phyloP scores from a whole-genome alignment of 192 early-diverging fungal genomes.

The Podila epigama region DNA sequence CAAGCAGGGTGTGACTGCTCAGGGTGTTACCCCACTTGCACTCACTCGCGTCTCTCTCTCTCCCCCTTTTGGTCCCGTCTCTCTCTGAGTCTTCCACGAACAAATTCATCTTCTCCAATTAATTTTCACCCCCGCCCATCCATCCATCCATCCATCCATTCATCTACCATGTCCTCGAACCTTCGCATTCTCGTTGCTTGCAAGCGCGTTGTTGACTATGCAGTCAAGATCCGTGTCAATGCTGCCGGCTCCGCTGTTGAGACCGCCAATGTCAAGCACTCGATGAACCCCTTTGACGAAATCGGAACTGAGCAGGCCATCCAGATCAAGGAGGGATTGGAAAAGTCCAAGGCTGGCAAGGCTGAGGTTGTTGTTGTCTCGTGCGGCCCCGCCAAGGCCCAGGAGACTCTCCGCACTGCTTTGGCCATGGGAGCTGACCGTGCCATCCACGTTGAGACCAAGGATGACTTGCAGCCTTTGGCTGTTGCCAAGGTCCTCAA shows the following conservation, averaged over 20 bases:
- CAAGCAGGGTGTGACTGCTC: too few species aligned
- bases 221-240: constrained; percentile 97
- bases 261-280: constrained; percentile 93
- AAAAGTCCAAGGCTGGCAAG: constrained; percentile 55
- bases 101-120: background rate
- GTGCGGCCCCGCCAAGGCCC: constrained; percentile 86
- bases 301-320: constrained; percentile 99
- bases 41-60: background rate
- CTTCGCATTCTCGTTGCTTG: constrained; percentile 89
- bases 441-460: constrained; percentile 91
- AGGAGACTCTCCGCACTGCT: constrained; percentile 94
- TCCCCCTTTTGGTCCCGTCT: background rate
- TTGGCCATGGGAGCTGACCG: constrained; percentile 98
- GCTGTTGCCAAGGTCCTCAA: constrained; percentile 93
- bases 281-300: constrained; percentile 99
- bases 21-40: constrained; percentile 1
- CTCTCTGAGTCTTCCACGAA: background rate
- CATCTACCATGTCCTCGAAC: constrained; percentile 11
- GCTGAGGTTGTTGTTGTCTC: constrained; percentile 89
- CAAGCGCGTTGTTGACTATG: constrained; percentile 98
- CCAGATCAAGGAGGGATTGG: constrained; percentile 86
- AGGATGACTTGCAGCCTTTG: constrained; percentile 83
- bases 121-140: background rate
- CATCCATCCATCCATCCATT: background rate
- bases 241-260: constrained; percentile 88